Conservation (phyloP, 2,329 filamentous ascomycete genomes). For the Diplodia mutila region DNA sequence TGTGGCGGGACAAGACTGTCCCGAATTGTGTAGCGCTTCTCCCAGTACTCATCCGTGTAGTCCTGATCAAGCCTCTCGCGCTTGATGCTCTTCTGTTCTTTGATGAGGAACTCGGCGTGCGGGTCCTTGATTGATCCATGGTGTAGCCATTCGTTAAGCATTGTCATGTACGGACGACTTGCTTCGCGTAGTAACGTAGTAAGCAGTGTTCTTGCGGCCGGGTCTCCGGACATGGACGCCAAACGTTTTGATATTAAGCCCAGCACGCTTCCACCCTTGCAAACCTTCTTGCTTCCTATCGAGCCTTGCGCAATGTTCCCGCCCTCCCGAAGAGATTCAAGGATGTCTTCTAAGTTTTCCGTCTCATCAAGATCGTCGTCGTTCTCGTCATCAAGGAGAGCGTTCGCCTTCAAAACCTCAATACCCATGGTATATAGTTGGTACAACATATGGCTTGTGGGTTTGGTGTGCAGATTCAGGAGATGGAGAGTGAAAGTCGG, state of each 20-base stretch:
- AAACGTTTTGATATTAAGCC: constrained; percentile 82
- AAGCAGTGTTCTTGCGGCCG: constrained; percentile 78
- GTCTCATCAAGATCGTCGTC: constrained; percentile 71
- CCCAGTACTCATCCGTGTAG: constrained; percentile 99
- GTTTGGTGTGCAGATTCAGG: constrained; percentile 86
- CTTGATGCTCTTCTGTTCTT: constrained; percentile 93
- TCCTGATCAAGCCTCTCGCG: constrained; percentile 90
- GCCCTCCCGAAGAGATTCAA: constrained; percentile 86
- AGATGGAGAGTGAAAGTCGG: constrained; percentile 89
- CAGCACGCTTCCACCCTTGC: constrained; percentile 95
- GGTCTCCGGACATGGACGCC: constrained; percentile 90
- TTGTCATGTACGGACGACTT: constrained; percentile 92
- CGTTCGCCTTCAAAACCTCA: constrained; percentile 86
- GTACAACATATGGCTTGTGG: constrained; percentile 86
- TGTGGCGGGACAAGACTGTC: constrained; percentile 91
- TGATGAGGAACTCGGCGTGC: constrained; percentile 90
- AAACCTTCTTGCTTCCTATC: constrained; percentile 85
- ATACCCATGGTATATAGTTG: constrained; percentile 80
- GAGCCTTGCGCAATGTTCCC: constrained; percentile 78
- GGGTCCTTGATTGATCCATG: constrained; percentile 94
- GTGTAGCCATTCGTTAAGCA: constrained; percentile 98
- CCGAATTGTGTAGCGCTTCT: constrained; percentile 92
- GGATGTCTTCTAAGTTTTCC: constrained; percentile 88
- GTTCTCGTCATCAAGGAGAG: constrained; percentile 75
- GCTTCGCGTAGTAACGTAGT: constrained; percentile 83